Conservation (phyloP, 2,329 filamentous ascomycete species). For the Aspergillus ochraceoroseus region DNA sequence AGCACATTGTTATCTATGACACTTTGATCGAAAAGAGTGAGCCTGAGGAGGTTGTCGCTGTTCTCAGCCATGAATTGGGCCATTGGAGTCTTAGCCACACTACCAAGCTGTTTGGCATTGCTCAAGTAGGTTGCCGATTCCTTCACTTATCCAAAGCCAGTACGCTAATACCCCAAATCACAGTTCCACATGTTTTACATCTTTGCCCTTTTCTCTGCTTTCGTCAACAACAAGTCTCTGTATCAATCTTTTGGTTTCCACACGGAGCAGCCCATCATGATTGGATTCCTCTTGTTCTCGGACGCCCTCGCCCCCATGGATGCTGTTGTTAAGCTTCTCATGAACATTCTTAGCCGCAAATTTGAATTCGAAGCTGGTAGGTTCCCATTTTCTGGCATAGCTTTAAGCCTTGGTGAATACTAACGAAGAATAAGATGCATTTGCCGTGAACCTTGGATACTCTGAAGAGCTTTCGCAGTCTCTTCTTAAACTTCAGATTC, state of each 20-base stretch:
- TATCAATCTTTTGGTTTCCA: slow-evolving; percentile 89
- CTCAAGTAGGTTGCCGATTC: slow-evolving; percentile 57
- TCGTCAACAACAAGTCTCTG: slow-evolving; percentile 89
- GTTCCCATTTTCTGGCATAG: slow-evolving; percentile 18
- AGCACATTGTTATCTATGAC: slow-evolving; percentile 99
- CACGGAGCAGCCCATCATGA: slow-evolving; percentile 79
- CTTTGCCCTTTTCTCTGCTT: slow-evolving; percentile 92
- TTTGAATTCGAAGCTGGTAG: slow-evolving; percentile 91
- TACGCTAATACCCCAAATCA: slow-evolving; percentile 8
- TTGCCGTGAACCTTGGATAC: slow-evolving; percentile 81
- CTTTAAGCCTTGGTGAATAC: slow-evolving; percentile 11
- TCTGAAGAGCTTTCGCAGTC: slow-evolving; percentile 75
- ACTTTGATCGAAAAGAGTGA: slow-evolving; percentile 94
- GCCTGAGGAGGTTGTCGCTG: slow-evolving; percentile 85
- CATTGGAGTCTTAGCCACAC: slow-evolving; percentile 98
- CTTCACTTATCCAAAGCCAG: slow-evolving; percentile 3
- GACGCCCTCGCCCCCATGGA: slow-evolving; percentile 94
- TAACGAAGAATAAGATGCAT: slow-evolving; percentile 57
- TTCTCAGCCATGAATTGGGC: slow-evolving; percentile 90
- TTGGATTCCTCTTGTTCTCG: slow-evolving; percentile 96
- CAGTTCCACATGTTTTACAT: slow-evolving; percentile 93
- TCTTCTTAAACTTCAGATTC: slow-evolving; percentile 94
- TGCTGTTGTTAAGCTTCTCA: slow-evolving; percentile 84
- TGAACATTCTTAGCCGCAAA: slow-evolving; percentile 91
- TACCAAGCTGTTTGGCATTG: slow-evolving; percentile 81